A percentile compares a stretch with the other conserved stretches of the same genome.
Conservation (phyloP, 106 monocot genomes). For the Allium fistulosum region DNA sequence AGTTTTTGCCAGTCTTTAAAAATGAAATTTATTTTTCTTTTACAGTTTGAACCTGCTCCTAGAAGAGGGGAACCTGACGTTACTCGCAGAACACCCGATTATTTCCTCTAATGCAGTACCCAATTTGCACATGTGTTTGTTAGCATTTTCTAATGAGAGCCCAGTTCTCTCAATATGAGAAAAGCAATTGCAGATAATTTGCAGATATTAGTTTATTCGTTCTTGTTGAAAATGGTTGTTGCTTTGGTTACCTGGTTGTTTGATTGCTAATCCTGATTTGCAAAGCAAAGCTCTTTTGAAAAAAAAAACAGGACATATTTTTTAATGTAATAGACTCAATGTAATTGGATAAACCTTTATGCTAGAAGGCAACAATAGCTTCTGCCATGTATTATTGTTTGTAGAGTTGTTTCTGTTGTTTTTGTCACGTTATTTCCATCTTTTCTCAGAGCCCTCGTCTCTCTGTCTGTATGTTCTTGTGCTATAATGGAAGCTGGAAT, state of each 20-base stretch:
- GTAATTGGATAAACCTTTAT: slow-evolving; percentile 4
- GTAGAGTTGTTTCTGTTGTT: no score
- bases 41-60: slow-evolving; percentile 69
- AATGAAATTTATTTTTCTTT: neutral
- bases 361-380: slow-evolving; percentile 1
- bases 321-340: neutral
- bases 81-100: slow-evolving; percentile 66
- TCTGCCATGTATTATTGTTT: no score
- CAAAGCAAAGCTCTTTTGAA: neutral
- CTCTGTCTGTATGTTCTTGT: no score
- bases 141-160: neutral
- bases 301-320: neutral
- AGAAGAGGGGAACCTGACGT: slow-evolving; percentile 73
- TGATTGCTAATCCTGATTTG: neutral
- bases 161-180: neutral
- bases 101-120: slow-evolving; percentile 38
- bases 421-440: no score
- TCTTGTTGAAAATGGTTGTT: neutral
- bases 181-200: slow-evolving; percentile 2
- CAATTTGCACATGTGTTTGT: neutral
- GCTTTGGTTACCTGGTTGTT: slow-evolving; percentile 4
- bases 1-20: no score
- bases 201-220: neutral
- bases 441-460: no score
- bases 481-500: no score